These are phyloP conservation scores for Conringia planisiliqua DNA, from an alignment of 345 rosid genomes.

Conservation along the genomic window DNA sequence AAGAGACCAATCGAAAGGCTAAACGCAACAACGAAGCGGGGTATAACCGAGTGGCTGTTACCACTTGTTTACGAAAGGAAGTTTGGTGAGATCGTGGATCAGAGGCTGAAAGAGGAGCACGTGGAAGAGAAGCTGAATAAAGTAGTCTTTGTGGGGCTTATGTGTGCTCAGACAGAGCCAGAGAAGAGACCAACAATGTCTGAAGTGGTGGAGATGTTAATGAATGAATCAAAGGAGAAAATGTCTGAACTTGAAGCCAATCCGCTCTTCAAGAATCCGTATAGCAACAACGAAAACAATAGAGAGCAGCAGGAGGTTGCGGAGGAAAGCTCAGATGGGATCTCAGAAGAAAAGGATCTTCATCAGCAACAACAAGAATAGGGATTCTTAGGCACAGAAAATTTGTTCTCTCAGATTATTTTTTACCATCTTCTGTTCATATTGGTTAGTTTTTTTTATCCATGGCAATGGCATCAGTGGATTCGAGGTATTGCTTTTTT, in stretches of 20 bases:
- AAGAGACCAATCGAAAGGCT: slow-evolving; percentile 80
- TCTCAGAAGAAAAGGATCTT: slow-evolving; percentile 15
- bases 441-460: slow-evolving; percentile 10
- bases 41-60: slow-evolving; percentile 81
- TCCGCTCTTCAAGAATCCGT: slow-evolving; percentile 51
- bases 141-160: slow-evolving; percentile 53
- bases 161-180: slow-evolving; percentile 69
- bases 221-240: slow-evolving; percentile 49
- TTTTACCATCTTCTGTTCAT: slow-evolving; percentile 4
- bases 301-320: slow-evolving; percentile 18
- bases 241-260: slow-evolving; percentile 55
- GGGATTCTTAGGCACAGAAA: slow-evolving; percentile 1
- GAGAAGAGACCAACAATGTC: slow-evolving; percentile 78
- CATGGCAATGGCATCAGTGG: background rate
- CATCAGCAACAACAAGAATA: slow-evolving; percentile 5
- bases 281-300: background rate
- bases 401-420: background rate
- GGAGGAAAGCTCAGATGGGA: slow-evolving; percentile 20
- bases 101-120: slow-evolving; percentile 55
- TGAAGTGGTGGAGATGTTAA: slow-evolving; percentile 64
- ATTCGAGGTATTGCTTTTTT: background rate
- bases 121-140: slow-evolving; percentile 61
- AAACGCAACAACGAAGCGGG: slow-evolving; percentile 63
- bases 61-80: slow-evolving; percentile 51
- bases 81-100: slow-evolving; percentile 69